Evolutionary conservation across 169 alveolate genomes (phyloP), one percentile per base, ranked within the genome.

Genomic region (Ichthyophthirius multifiliis): DNA sequence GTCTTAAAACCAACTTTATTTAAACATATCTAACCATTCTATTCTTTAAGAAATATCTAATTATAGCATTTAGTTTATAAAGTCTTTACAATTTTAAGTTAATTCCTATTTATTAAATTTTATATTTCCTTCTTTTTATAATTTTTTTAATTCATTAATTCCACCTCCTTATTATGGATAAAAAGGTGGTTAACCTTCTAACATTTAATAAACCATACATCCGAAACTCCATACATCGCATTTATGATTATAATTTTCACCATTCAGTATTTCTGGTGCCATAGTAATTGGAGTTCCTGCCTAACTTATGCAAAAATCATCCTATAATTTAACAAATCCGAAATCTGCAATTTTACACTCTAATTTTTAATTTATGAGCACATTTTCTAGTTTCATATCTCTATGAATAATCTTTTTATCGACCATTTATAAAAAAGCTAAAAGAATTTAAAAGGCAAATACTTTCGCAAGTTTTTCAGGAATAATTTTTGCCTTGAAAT

Each of bases 141-240:
- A n/a, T n/a, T n/a, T n/a, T n/a, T n/a, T n/a, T n/a, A n/a, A n/a
- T n/a, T n/a, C n/a, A 27, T 55, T 39, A 27, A 55, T 55, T 27
- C 71, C 71, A 4, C 71, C 47, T 15, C 35, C 46, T 13, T 64
- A 63, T 31, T 43, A 31, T 0, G 88, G 84, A 12, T 67, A 64
- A 55, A 91, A 91, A 12, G 95, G 95, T 0, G 93, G 89, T 39
- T 79, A 46, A 0, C 95, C 95, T 35, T 87, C 93, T 10, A 87
- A 32, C 75, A 89, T 82, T 73, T 89, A 91, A 79, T 75, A 89
- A 18, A 89, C 44, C 43, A 89, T 85, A 23, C 83, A 82, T 4
- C 94, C 94, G 35, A 89, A 74, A 18, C 92, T 79, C 94, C 94
- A 89, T 3, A 89, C 67, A 76, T 89, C 94, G 27, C 89, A 84